These are phyloP conservation scores for Picochlorum sp. DNA, from an alignment of 139 green algal species.

Conservation along the genomic window DNA sequence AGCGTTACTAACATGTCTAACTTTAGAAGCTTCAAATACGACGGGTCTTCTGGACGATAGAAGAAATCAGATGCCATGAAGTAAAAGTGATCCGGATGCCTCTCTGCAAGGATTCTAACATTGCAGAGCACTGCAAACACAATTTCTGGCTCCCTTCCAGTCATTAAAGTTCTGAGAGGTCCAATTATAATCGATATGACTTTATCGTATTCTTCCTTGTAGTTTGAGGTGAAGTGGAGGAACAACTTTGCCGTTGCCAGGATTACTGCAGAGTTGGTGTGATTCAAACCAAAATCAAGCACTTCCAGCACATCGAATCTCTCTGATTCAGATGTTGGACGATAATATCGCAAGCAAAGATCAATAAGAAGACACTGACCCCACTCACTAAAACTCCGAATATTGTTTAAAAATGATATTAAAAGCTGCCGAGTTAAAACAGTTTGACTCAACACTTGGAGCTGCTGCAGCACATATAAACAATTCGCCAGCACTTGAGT, in stretches of 20 bases:
- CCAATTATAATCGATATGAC: slow-evolving; percentile 3
- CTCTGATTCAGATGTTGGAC: slow-evolving; percentile 58
- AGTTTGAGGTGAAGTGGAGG: slow-evolving; percentile 78
- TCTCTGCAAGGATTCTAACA: slow-evolving; percentile 70
- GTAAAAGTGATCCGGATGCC: slow-evolving; percentile 42
- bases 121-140: slow-evolving; percentile 78
- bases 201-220: slow-evolving; percentile 79
- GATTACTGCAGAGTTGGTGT: slow-evolving; percentile 83
- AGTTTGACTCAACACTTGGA: slow-evolving; percentile 14
- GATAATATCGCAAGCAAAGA: slow-evolving; percentile 53
- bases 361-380: slow-evolving; percentile 87
- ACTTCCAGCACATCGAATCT: slow-evolving; percentile 93
- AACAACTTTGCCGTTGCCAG: slow-evolving; percentile 86
- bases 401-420: slow-evolving; percentile 83
- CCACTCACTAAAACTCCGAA: slow-evolving; percentile 90
- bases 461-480: slow-evolving; percentile 58
- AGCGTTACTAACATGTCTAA: slow-evolving; percentile 80
- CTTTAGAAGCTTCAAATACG: slow-evolving; percentile 92
- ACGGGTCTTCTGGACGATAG: slow-evolving; percentile 80
- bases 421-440: slow-evolving; percentile 41
- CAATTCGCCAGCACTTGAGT: slow-evolving; percentile 82
- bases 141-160: slow-evolving; percentile 55
- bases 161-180: slow-evolving; percentile 72
- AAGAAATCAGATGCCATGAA: slow-evolving; percentile 81
- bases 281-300: slow-evolving; percentile 83